Evolutionary conservation across 352 stramenopile genomes (phyloP).

Genomic region (Globisporangium spinosum): DNA sequence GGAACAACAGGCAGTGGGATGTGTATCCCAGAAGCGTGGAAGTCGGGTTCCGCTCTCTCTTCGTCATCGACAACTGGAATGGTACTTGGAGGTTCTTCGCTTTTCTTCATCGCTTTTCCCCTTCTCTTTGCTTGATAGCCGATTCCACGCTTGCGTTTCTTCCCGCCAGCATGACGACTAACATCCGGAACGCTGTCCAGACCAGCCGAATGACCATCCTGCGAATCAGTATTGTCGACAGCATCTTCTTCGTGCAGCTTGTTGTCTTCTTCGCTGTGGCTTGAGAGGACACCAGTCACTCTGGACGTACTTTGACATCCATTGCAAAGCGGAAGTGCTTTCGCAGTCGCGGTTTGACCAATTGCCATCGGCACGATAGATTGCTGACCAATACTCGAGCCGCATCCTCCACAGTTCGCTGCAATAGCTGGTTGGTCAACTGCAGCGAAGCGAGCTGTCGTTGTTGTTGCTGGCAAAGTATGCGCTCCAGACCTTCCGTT

Average conservation of each 20-base stretch:
- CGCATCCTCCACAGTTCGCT: neutral
- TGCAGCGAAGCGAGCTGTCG: neutral
- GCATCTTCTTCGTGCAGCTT: neutral
- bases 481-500: neutral
- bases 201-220: neutral
- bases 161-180: constrained; percentile 8
- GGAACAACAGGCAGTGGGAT: constrained; percentile 13
- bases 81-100: neutral
- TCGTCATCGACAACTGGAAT: neutral
- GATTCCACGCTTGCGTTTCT: constrained; percentile 31
- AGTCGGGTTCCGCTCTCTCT: constrained; percentile 4
- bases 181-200: neutral
- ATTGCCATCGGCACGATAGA: neutral
- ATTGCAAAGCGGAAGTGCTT: neutral
- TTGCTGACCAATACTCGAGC: neutral
- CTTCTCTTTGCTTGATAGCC: constrained; percentile 16
- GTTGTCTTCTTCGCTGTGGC: neutral
- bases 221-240: neutral
- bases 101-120: constrained; percentile 4
- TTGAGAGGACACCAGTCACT: neutral
- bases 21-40: neutral
- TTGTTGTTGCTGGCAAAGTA: neutral
- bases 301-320: neutral
- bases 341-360: neutral
- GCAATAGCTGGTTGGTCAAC: neutral